phyloP scores from a whole-genome alignment of 75 land plant species.

The Sequoia sempervirens region DNA sequence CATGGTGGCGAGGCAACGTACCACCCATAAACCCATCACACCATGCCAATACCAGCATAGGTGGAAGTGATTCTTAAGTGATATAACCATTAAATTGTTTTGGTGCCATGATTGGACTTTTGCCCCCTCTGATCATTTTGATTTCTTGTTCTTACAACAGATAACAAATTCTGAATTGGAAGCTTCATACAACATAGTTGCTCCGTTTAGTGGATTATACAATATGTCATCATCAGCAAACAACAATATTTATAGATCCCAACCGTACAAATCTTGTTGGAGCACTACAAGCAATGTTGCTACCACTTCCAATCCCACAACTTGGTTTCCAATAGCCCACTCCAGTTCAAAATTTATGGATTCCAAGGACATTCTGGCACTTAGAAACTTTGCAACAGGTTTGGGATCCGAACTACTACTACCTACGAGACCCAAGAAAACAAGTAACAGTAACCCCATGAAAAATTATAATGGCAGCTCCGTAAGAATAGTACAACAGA shows the following conservation, averaged over 20 bases:
- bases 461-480: neutral
- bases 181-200: neutral
- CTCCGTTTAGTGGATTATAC: neutral
- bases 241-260: neutral
- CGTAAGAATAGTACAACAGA: neutral
- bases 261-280: neutral
- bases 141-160: neutral
- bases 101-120: too few relatives aligned
- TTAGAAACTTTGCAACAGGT: neutral
- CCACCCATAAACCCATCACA: too few relatives aligned
- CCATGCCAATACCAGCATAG: too few relatives aligned
- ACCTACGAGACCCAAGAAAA: neutral
- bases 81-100: too few relatives aligned
- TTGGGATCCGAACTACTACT: neutral
- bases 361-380: neutral
- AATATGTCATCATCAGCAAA: neutral
- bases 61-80: too few relatives aligned
- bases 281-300: neutral
- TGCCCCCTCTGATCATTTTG: too few relatives aligned
- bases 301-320: neutral
- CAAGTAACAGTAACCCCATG: neutral
- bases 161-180: neutral
- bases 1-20: too few relatives aligned
- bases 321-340: neutral
- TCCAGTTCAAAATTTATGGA: neutral